phyloP scores from a whole-genome alignment of 441 rosid species.

The Populus tomentosa region DNA sequence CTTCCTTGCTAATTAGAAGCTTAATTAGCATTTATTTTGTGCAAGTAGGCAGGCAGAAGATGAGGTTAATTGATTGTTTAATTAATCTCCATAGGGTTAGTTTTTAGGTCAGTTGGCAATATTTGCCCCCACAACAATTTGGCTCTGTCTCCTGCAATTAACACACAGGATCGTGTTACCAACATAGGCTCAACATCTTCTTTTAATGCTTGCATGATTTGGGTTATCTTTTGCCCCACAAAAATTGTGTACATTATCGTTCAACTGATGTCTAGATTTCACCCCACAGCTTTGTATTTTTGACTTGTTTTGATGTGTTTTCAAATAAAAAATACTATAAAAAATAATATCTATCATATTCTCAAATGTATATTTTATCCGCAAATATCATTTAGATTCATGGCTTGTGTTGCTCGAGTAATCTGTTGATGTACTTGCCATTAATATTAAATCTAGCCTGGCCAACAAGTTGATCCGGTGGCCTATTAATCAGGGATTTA shows the following conservation, averaged over 20 bases:
- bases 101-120: background rate
- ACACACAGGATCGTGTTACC: background rate
- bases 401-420: no score
- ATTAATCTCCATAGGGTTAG: background rate
- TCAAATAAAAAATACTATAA: no score
- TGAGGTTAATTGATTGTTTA: background rate
- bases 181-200: background rate
- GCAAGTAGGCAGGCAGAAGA: background rate
- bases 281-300: no score
- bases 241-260: no score
- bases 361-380: rapidly evolving
- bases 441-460: no score
- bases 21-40: background rate
- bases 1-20: background rate
- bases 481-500: no score
- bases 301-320: no score
- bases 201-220: background rate
- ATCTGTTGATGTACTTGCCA: no score
- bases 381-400: no score
- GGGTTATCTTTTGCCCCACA: background rate
- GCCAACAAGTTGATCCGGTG: no score
- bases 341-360: rapidly evolving
- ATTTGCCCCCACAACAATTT: background rate
- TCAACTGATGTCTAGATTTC: no score
- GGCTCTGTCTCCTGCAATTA: background rate